Evolutionary conservation across 257 asterid genomes (phyloP), one percentile per base, ranked within the genome.

Genomic region (Hygrophila difformis): DNA sequence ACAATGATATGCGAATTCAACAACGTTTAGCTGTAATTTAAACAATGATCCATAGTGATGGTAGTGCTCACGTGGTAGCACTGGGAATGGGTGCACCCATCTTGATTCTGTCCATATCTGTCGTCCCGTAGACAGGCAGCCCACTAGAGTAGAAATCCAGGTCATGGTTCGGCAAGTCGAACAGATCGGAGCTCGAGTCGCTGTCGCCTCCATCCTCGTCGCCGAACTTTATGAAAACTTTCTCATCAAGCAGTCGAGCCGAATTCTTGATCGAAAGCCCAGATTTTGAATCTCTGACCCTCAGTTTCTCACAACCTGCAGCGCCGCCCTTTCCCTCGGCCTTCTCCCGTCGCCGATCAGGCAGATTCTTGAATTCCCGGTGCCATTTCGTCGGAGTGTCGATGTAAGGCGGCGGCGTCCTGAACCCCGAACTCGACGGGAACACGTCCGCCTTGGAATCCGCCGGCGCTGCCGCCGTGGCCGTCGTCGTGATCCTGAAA

Each of bases 101-200:
- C 62, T 54, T 57, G 63, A 72, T 65, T 36, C 26, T 62, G 38
- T 60, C 61, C 59, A 65, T 44, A 41, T 19, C 61, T 0, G 84
- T 76, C 10, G 84, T 56, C 49, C 47, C 80, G 18, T 76, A 76
- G 23, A 72, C 80, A n/a, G 84, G 80, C 33, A 76, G 52, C 2
- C 67, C 65, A 54, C 56, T 59, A 3, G 73, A 58, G 14, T 51
- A 57, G 47, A 63, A 72, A 60, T 73, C 93, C 47, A 78, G 53
- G 0, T 87, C 88, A 61, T 66, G 82, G 51, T 76, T 88, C 19
- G 86, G 95, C 16, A 88, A 67, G 52, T 88, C 97, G 22, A 88
- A 88, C 12, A 88, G 49, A 79, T 88, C 97, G 12, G 94, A 84
- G 36, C 97, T 88, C 8, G 95, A 78, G 61, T 88, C 95, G 44